Evolutionary conservation across 179 eudicot genomes (phyloP).

Genomic region (Patellifolia procumbens): DNA sequence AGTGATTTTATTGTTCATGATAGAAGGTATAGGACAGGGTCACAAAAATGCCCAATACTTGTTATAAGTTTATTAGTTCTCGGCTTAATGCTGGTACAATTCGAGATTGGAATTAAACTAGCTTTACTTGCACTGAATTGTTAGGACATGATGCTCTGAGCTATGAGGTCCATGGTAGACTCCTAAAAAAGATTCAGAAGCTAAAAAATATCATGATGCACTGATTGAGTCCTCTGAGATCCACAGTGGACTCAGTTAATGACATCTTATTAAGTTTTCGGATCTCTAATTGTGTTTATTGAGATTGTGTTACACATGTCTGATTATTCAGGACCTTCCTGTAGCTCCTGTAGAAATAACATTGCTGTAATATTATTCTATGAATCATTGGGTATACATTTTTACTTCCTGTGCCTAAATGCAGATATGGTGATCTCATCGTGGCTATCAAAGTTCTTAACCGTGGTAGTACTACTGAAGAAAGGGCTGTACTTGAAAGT

Average conservation of each 20-base stretch:
- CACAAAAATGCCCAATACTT: no score
- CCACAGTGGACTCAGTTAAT: neutral
- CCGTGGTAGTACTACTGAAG: constrained; percentile 73
- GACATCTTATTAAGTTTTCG: neutral
- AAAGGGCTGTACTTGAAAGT: constrained; percentile 67
- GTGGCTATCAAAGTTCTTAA: constrained; percentile 94
- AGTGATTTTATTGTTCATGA: no score
- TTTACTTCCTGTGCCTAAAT: constrained; percentile 11
- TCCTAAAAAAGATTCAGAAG: neutral
- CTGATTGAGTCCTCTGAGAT: neutral
- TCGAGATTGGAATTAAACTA: neutral
- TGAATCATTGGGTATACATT: neutral
- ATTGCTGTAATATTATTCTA: neutral
- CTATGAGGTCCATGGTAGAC: no score
- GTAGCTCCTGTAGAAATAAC: neutral
- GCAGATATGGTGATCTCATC: constrained; percentile 79
- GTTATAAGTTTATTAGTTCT: no score
- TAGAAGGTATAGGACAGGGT: no score
- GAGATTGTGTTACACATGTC: neutral
- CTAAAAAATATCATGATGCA: neutral
- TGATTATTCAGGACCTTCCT: neutral
- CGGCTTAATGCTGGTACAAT: neutral
- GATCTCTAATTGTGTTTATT: neutral
- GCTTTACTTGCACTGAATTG: no score
- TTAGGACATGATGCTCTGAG: no score